A percentile compares a stretch with the other conserved stretches of the same genome.
Conservation (phyloP, 2,329 filamentous ascomycete genomes). For the Thelonectria olida region DNA sequence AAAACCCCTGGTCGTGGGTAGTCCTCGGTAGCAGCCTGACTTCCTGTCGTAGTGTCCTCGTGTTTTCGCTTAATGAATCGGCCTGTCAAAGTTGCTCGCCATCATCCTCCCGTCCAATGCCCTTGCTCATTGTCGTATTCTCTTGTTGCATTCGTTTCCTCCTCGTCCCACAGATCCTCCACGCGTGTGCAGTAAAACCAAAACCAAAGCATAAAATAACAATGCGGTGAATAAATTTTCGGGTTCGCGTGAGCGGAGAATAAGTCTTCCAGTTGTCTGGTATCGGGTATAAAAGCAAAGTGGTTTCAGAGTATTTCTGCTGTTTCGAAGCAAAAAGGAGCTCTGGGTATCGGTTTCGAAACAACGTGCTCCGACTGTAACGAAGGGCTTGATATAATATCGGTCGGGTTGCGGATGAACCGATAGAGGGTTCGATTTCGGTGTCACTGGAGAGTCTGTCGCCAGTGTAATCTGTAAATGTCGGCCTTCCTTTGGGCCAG, state of each 20-base stretch:
- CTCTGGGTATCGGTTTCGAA: constrained; percentile 4
- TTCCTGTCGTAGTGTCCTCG: constrained; percentile 13
- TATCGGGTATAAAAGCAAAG: constrained; percentile 36
- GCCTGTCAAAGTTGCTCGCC: not conserved
- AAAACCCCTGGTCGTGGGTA: no score
- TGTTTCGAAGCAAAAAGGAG: constrained; percentile 6
- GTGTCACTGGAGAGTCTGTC: constrained; percentile 45
- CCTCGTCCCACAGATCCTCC: constrained; percentile 2
- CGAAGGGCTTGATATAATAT: constrained; percentile 3
- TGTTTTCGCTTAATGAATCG: constrained; percentile 10
- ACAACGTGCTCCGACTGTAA: not conserved
- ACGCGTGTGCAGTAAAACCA: constrained; percentile 6
- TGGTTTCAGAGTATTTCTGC: constrained; percentile 14
- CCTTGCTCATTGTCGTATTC: constrained; percentile 7
- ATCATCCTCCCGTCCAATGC: not conserved
- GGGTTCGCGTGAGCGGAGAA: constrained; percentile 48
- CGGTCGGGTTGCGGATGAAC: constrained; percentile 14
- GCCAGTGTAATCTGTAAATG: constrained; percentile 39
- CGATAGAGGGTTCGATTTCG: not conserved
- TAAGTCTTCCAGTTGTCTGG: constrained; percentile 34
- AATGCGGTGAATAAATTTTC: constrained; percentile 31
- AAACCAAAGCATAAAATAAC: constrained; percentile 5
- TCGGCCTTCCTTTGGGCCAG: constrained; percentile 6
- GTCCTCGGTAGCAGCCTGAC: no score
- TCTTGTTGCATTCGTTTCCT: constrained; percentile 4